Evolutionary conservation across 352 stramenopile genomes (phyloP), one percentile per base, ranked within the genome.

Genomic region (Globisporangium barbulae): DNA sequence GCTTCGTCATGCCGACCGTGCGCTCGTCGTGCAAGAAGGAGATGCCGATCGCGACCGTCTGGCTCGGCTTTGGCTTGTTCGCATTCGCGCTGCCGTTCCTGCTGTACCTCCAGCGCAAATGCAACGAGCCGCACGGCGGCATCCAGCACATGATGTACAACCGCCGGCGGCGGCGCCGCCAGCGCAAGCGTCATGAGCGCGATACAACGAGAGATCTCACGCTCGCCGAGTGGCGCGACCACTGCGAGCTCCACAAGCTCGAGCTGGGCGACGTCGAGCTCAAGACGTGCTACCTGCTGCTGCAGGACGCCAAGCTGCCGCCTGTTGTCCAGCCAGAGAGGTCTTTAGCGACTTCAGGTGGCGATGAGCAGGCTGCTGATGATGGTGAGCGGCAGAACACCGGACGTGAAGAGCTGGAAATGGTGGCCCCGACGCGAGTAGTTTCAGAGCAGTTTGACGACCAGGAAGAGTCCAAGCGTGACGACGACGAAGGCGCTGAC

Each of bases 31-130:
- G 60, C 39, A 55, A 22, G 9, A 19, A 54, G 19, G 50, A 41
- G 13, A 53, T 33, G 21, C 57, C 71, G 35, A 68, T 63, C 49
- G 67, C 69, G 57, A 63, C 56, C 10, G 61, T 82, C 37, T 79
- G 74, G 53, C 30, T 81, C 25, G 63, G 57, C 17, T 78, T 79
- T 49, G 70, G 63, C 3, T 59, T 67, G n/a, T 63, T 70, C 13
- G 69, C 61, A 21, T 42, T 74, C 22, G 48, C 53, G 48, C 59
- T 84, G 56, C 74, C 76, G 55, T 30, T 71, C 25, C 56, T 81
- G 58, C 72, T 84, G n/a, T 80, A 69, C 57, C 59, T 71, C 52
- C 76, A 84, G 61, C 69, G 72, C 55, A 72, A 67, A 39, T 76
- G 67, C 44, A 63, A 65, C 50, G 76, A 84, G 64, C 61, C 44